Percentiles rank a stretch among this genome's conserved stretches.
phyloP scores from a whole-genome alignment of 2,329 filamentous ascomycete genomes.

The Alternaria burnsii region DNA sequence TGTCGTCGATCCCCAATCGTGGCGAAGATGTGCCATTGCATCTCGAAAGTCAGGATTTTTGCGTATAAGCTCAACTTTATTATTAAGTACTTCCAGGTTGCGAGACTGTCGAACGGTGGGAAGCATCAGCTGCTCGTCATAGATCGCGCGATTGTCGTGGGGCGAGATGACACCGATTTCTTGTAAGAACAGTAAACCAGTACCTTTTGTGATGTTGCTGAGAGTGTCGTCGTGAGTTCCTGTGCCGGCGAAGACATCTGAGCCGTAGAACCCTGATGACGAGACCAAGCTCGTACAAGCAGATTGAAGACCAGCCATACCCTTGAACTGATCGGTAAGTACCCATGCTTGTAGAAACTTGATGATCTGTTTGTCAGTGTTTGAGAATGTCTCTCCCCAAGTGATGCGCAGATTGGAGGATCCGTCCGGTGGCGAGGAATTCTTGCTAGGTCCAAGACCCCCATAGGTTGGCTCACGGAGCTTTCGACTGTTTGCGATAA shows the following conservation, averaged over 20 bases:
- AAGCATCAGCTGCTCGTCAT: constrained; percentile 63
- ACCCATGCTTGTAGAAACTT: constrained; percentile 73
- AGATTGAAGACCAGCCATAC: constrained; percentile 63
- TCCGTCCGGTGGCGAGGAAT: constrained; percentile 28
- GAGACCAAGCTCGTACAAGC: constrained; percentile 72
- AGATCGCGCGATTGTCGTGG: constrained; percentile 73
- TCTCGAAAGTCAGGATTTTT: constrained; percentile 56
- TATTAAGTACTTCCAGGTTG: constrained; percentile 54
- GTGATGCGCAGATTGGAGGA: constrained; percentile 25
- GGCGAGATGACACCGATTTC: constrained; percentile 76
- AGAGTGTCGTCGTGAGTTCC: constrained; percentile 16
- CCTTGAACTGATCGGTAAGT: constrained; percentile 38
- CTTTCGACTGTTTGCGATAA: constrained; percentile 53
- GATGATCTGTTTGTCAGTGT: constrained; percentile 65
- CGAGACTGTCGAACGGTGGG: constrained; percentile 58
- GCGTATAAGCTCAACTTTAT: constrained; percentile 35
- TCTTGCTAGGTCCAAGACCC: constrained; percentile 52
- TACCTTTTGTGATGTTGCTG: constrained; percentile 34
- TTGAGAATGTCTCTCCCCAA: constrained; percentile 55
- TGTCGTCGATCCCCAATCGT: constrained; percentile 65
- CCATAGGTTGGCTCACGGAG: constrained; percentile 46
- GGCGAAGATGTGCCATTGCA: constrained; percentile 65
- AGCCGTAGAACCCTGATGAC: constrained; percentile 67
- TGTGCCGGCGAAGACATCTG: constrained; percentile 39
- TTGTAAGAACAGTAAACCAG: constrained; percentile 73